phyloP scores from a whole-genome alignment of 257 asterid species.

The Solanum etuberosum region DNA sequence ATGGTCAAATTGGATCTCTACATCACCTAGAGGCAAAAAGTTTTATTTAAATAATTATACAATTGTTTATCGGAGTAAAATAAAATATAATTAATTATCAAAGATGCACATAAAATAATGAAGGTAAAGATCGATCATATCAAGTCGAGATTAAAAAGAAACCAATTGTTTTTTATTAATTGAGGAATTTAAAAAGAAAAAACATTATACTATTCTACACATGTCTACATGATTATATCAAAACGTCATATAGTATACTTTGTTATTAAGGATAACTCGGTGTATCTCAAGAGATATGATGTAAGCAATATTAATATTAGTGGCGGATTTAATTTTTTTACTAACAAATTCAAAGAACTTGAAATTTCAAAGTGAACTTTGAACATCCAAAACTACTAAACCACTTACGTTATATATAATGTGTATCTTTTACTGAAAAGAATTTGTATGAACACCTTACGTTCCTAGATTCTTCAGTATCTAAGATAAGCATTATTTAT shows the following conservation, averaged over 20 bases:
- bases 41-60: not conserved
- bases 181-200: not conserved
- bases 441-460: no score
- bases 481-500: not conserved
- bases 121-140: not conserved
- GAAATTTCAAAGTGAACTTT: not conserved
- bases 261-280: not conserved
- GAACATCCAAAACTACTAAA: not conserved
- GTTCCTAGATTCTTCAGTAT: not conserved
- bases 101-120: not conserved
- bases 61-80: not conserved
- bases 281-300: not conserved
- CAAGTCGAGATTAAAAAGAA: not conserved
- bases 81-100: not conserved
- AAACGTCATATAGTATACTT: not conserved
- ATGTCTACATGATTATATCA: not conserved
- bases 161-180: not conserved
- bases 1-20: not conserved
- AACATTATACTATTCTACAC: not conserved
- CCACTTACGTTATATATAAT: not conserved
- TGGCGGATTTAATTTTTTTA: not conserved
- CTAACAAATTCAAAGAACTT: no score
- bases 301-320: not conserved
- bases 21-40: not conserved
- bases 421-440: not conserved